Base-by-base conservation (phyloP, 192 early-diverging fungal genomes). In the Entrophospora sp. region DNA sequence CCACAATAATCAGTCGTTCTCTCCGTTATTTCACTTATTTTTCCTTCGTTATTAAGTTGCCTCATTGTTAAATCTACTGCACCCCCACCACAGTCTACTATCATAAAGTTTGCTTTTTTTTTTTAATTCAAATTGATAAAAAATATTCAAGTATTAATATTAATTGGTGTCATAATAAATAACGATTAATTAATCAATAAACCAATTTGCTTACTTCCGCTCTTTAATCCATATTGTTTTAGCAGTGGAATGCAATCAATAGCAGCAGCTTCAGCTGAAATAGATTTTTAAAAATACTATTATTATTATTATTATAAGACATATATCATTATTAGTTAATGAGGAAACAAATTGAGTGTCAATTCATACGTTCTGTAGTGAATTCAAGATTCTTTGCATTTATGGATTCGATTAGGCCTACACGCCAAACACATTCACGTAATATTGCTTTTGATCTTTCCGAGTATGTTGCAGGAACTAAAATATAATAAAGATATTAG, bases 1-100 rank as follows among this genome's bases (percentile, higher is more conserved):
- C 80, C 80, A 12, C 77, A 82, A 20, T 66, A 73, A n/a, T 70
- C 72, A n/a, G 78, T 78, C 7, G 69, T 61, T 9, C 80, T 74
- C 34, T 75, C 71, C 14, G 80, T 79, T 25, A 74, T 64, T 59
- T 82, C 80, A 22, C 73, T 72, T 2, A 82, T 44, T 24, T 67
- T 53, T 16, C 38, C 12, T 14, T 60, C 20, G 1, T 2, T 3
- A 3, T 13, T 1, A 18, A 60, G 5, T 60, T 42, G 36, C 12
- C 13, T 22, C 12, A 20, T 38, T 10, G 36, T 76, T 52, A 76
- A 53, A 72, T 76, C 74, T 2, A 76, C 70, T 3, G 74, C 72
- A 62, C 74, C 74, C 49, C 74, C 74, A 53, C 74, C 74, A 60
- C 70, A 70, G 57, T 76, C 74, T 55, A 68, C 71, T 24, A 76